These are phyloP conservation scores for Mucor lusitanicus DNA, from an alignment of 371 early-diverging fungal species.

Conservation along the genomic window DNA sequence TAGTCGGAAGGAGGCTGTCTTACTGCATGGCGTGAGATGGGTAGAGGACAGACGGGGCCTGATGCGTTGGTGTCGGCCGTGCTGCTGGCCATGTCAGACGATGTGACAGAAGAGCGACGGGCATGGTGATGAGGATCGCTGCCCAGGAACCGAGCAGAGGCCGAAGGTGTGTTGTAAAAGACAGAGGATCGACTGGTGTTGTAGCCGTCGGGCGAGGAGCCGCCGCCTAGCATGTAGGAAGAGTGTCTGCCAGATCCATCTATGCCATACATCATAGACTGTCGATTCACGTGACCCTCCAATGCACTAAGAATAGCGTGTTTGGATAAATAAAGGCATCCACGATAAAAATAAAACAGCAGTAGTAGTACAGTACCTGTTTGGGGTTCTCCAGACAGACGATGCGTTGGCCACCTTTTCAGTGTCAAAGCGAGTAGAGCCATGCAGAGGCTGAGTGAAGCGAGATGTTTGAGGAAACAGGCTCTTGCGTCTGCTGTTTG, in stretches of 20 bases:
- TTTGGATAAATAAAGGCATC: conserved; percentile 4
- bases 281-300: conserved; percentile 18
- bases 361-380: conserved; percentile 19
- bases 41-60: conserved; percentile 32
- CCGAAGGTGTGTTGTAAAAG: conserved; percentile 7
- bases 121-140: conserved; percentile 9
- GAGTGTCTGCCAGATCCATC: conserved; percentile 7
- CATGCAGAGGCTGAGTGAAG: conserved; percentile 45
- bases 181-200: conserved; percentile 17
- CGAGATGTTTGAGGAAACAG: conserved; percentile 47
- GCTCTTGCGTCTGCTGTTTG: conserved; percentile 31
- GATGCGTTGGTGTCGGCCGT: conserved; percentile 8
- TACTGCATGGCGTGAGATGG: conserved; percentile 41
- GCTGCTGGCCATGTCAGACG: conserved; percentile 27
- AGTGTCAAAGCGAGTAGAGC: conserved; percentile 43
- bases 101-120: conserved; percentile 42
- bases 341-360: background rate
- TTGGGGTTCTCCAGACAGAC: conserved; percentile 38
- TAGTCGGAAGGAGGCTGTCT: conserved; percentile 54
- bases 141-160: conserved; percentile 28
- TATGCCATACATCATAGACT: conserved; percentile 10
- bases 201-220: background rate
- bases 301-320: conserved; percentile 7
- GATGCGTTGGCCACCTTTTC: conserved; percentile 27
- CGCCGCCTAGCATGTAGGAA: background rate